Evolutionary conservation across 495 filamentous ascomycete species (phyloP), one percentile per base, ranked within the genome.

Genomic region (Cairneyella variabilis): DNA sequence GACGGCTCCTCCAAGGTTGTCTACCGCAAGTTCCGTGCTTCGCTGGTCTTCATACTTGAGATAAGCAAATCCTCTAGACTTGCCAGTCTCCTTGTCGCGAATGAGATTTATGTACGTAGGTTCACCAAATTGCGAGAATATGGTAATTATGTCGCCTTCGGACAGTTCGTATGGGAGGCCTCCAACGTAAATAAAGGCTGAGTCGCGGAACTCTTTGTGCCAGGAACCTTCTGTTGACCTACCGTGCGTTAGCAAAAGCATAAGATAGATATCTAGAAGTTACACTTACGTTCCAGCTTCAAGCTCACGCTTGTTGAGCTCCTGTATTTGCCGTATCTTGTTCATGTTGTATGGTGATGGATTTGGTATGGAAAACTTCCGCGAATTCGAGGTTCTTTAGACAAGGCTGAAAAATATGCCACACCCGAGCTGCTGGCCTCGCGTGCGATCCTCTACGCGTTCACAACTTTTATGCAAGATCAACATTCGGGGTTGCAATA

Each of bases 21-120:
- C 93, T 2, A 98, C 93, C 1, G 93, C 93, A 28, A 98, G 74
- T 69, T 96, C 91, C 36, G 88, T 92, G 66, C 90, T 96, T 53
- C 95, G 83, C 77, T 98, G 93, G 69, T 98, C 93, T 65, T 98
- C 93, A 69, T 97, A 98, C 68, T 98, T 98, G 47, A 98, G 77
- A 74, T 91, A 99, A 1, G 85, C 89, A 59, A 97, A 99, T 0
- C 93, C 93, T 50, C 84, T 85, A 57, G 87, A 92, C 67, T 95
- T 95, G 23, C 93, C 95, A 0, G 91, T 91, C 63, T 97, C 93
- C 65, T 95, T 93, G 75, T 98, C 93, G 49, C 93, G 89, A 26
- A 84, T 78, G 1, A 97, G 78, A 57, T 96, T 93, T 51, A 97
- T 76, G 69, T 90, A 90, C 11, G 89, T 86, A 8, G 95, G 95